Evolutionary conservation across 345 rosid genomes (phyloP), one percentile per base, ranked within the genome.

Genomic region (Kernera saxatilis): DNA sequence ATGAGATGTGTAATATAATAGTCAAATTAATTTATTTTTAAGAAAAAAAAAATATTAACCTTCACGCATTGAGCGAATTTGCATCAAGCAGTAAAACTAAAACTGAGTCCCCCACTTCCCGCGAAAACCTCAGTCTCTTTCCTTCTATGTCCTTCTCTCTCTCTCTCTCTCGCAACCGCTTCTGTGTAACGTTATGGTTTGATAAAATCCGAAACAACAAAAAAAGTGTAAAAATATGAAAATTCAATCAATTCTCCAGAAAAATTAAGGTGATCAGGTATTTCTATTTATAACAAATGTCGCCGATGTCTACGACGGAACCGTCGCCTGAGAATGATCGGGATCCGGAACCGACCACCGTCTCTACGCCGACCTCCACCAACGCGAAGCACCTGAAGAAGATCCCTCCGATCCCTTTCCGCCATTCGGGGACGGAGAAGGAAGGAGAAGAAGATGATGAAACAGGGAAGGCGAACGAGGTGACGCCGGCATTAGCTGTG

Each of bases 331-430:
- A 41, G 43, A 69, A 81, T 6, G 71, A 74, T 58, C 64, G 36
- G 26, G 69, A 68, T 54, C 64, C 37, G 17, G 59, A 78, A 32
- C 15, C 64, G 6, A 15, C 68, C 60, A 37, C 74, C 74, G 33
- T 15, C 3, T 37, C 53, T 30, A 72, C 68, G 49, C 63, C 81
- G 13, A 58, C 81, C 8, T 14, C 80, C 22, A 19, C 65, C 67
- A 32, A 36, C 70, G 62, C 78, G 57, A 88, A 85, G 69, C 56
- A 32, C 15, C 87, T 90, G 55, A 80, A 84, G 45, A 88, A 93
- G 73, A 91, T 87, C 71, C 87, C 92, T 35, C 85, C 80, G 39
- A 86, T 84, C 25, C 83, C 87, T 0, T 15, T 70, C 36, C 82
- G 80, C 45, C 85, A 83, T 33, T 29, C 41, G 14, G 40, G 9